Conservation (phyloP, 1,284 basidiomycete species). For the Papiliotrema nemorosa region DNA sequence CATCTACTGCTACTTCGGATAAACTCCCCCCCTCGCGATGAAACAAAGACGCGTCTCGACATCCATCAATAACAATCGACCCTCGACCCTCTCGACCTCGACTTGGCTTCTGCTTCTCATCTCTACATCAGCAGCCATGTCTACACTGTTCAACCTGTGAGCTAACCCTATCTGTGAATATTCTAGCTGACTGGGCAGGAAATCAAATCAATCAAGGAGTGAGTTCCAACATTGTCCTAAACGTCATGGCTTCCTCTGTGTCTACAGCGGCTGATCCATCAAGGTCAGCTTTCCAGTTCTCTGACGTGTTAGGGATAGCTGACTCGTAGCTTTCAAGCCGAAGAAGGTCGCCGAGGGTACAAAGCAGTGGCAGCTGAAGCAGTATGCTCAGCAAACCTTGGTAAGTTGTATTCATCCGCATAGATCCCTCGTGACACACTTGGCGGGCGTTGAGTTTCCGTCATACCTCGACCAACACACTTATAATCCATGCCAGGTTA, state of each 20-base stretch:
- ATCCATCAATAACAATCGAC: not conserved
- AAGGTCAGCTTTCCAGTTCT: not conserved
- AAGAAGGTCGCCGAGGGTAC: constrained; percentile 94
- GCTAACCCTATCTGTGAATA: constrained; percentile 5
- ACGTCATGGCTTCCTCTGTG: no score
- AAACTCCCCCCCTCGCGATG: no score
- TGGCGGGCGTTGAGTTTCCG: no score
- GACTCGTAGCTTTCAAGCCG: constrained; percentile 73
- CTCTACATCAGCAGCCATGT: constrained; percentile 21
- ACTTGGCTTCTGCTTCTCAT: not conserved
- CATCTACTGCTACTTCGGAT: no score
- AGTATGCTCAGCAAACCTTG: constrained; percentile 94
- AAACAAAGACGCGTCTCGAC: not conserved
- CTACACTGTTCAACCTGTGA: constrained; percentile 42
- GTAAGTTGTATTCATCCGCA: constrained; percentile 52
- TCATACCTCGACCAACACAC: no score
- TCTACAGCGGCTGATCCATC: not conserved
- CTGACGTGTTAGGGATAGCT: not conserved
- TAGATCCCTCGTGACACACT: constrained; percentile 4
- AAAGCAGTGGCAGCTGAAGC: constrained; percentile 93
- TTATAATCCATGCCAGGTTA: not conserved
- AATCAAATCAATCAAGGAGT: constrained; percentile 43
- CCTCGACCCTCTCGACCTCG: not conserved
- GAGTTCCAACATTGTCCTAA: constrained; percentile 10
- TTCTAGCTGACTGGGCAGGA: constrained; percentile 31